phyloP scores from a whole-genome alignment of 768 basidiomycete genomes.

The Rhizopogon vulgaris region DNA sequence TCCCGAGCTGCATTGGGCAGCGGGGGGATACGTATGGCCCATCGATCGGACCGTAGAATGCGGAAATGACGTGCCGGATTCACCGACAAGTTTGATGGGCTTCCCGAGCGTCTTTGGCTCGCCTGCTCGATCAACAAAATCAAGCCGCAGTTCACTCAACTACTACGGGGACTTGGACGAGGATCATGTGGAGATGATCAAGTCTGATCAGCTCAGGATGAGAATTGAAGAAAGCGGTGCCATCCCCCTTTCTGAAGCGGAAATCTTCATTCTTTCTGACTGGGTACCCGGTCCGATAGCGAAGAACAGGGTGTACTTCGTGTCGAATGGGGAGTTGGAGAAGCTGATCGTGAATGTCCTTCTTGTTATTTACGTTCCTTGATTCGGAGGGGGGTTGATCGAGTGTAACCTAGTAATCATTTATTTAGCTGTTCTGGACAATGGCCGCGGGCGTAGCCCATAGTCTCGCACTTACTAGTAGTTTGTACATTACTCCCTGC shows the following conservation, averaged over 20 bases:
- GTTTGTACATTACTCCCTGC: neutral
- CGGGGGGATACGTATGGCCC: slow-evolving; percentile 81
- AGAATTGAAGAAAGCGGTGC: slow-evolving; percentile 68
- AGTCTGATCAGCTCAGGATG: slow-evolving; percentile 35
- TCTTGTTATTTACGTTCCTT: slow-evolving; percentile 64
- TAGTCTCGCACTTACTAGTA: neutral
- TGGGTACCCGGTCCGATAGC: slow-evolving; percentile 41
- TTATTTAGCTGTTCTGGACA: neutral
- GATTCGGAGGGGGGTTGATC: slow-evolving; percentile 10
- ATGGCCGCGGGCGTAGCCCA: neutral
- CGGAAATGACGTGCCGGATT: slow-evolving; percentile 36
- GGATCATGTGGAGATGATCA: slow-evolving; percentile 27
- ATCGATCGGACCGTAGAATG: slow-evolving; percentile 64
- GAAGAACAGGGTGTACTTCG: slow-evolving; percentile 65
- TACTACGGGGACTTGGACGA: slow-evolving; percentile 36
- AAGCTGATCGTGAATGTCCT: slow-evolving; percentile 74
- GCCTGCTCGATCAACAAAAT: slow-evolving; percentile 17
- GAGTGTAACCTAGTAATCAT: neutral
- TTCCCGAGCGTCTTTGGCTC: slow-evolving; percentile 19
- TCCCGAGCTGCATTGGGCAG: slow-evolving; percentile 75
- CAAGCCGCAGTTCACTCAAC: slow-evolving; percentile 42
- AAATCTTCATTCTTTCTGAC: slow-evolving; percentile 57
- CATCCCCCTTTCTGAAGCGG: slow-evolving; percentile 53
- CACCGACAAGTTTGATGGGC: slow-evolving; percentile 18
- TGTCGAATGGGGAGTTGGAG: slow-evolving; percentile 59